Evolutionary conservation across 1,284 basidiomycete species (phyloP).

Genomic region (Paramarasmius palmivorus): DNA sequence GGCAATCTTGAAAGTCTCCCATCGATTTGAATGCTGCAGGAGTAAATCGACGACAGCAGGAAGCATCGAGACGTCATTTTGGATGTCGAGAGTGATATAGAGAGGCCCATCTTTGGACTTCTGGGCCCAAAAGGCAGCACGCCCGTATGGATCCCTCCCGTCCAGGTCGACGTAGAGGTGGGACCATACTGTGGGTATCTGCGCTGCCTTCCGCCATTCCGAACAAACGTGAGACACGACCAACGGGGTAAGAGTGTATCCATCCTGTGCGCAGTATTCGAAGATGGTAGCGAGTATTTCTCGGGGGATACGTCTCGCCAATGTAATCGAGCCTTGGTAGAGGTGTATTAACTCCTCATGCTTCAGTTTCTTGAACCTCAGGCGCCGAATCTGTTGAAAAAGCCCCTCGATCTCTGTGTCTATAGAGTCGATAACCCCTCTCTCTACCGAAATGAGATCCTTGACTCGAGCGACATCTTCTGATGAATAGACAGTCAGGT

Average conservation of each 20-base stretch:
- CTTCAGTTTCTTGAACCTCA: slow-evolving; percentile 44
- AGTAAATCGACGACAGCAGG: slow-evolving; percentile 41
- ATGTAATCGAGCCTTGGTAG: slow-evolving; percentile 50
- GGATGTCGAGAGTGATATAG: slow-evolving; percentile 44
- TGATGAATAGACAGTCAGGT: no score
- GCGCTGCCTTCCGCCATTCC: slow-evolving; percentile 56
- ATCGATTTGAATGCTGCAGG: slow-evolving; percentile 38
- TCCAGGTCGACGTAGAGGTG: slow-evolving; percentile 54
- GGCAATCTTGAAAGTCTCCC: slow-evolving; percentile 44
- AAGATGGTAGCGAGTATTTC: slow-evolving; percentile 61
- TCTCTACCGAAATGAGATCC: slow-evolving; percentile 36
- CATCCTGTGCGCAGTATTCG: slow-evolving; percentile 46
- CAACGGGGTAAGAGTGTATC: slow-evolving; percentile 57
- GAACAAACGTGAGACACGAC: slow-evolving; percentile 61
- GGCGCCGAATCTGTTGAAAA: slow-evolving; percentile 37
- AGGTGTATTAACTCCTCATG: slow-evolving; percentile 41
- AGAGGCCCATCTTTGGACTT: slow-evolving; percentile 43
- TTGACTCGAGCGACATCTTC: slow-evolving; percentile 20
- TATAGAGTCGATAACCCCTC: slow-evolving; percentile 38
- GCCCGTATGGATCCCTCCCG: slow-evolving; percentile 39
- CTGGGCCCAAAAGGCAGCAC: slow-evolving; percentile 51
- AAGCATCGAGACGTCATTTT: slow-evolving; percentile 27
- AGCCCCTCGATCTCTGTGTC: slow-evolving; percentile 45
- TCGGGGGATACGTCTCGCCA: slow-evolving; percentile 53
- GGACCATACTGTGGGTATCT: slow-evolving; percentile 57